Base-by-base conservation (phyloP, 257 asterid genomes). In the Solanum corneliomulleri region DNA sequence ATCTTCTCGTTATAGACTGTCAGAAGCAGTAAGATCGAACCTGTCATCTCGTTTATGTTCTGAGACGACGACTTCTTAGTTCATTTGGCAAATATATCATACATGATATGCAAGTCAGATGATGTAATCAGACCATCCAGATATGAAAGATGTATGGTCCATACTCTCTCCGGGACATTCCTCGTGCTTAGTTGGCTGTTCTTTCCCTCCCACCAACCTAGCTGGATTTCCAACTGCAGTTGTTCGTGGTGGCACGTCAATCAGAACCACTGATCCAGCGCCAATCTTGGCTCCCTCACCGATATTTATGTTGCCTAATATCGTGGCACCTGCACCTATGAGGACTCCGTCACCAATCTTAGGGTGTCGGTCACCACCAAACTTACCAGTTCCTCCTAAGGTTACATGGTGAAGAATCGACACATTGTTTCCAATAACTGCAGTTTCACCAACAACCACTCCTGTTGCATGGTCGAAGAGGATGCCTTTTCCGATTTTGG, bases 201-300 rank as follows among this genome's bases (percentile, higher is more conserved):
- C 78, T 82, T 78, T 90, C 7, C 92, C 90, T 47, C 94, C 94
- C 21, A 93, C 89, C 81, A 93, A 41, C 90, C 92, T 93, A 2
- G 96, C 98, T 1, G 98, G 98, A 89, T 94, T 95, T 23, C 97
- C 97, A 29, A 93, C 96, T 2, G 97, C 98, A 4, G 97, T 95
- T 7, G 91, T 91, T 25, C 88, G 88, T 0, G 94, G 84, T 56
- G 98, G 95, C 85, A 96, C 89, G 6, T 93, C 95, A 77, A 92
- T 95, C 89, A 95, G 37, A 12, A 96, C 97, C 21, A 96, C 86
- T 6, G 99, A 91, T 20, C 96, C 99, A 3, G 99, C 96, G 0
- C 98, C 98, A 31, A 96, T 92, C 88, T 89, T 95, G 18, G 96
- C 98, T 8, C 91, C 88, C 11, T 90, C 92, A 0, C 98, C 98